Conservation (phyloP, 2,329 filamentous ascomycete species). For the Epichloe gansuensis region DNA sequence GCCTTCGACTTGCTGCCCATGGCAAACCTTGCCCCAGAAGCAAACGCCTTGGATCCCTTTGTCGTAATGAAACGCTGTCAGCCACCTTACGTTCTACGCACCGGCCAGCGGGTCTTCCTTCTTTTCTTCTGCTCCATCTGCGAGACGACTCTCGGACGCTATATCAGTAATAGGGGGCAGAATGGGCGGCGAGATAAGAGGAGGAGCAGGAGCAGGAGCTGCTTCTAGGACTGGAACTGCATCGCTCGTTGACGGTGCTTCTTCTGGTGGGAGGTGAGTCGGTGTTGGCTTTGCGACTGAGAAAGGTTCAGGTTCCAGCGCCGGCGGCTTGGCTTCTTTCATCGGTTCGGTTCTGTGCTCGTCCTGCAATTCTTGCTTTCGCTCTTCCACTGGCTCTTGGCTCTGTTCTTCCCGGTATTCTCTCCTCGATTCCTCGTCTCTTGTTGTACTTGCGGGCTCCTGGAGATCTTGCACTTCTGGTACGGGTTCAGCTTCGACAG, state of each 20-base stretch:
- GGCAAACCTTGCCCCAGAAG: background rate
- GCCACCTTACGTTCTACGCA: conserved; percentile 9
- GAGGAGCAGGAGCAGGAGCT: background rate
- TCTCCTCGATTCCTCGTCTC: background rate
- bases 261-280: background rate
- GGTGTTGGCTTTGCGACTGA: background rate
- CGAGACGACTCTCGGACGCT: background rate
- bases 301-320: background rate
- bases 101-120: conserved; percentile 7
- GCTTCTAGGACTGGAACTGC: background rate
- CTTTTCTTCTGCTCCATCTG: conserved; percentile 2
- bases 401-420: background rate
- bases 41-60: background rate
- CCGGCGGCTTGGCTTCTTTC: background rate
- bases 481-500: background rate
- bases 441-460: conserved; percentile 12
- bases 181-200: background rate
- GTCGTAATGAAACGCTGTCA: background rate
- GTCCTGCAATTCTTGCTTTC: conserved; percentile 1
- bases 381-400: conserved; percentile 8
- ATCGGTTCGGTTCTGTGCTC: conserved; percentile 7
- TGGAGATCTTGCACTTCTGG: conserved; percentile 17
- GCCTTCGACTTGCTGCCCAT: background rate
- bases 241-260: background rate
- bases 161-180: background rate